Conservation (phyloP, 1,284 basidiomycete species). For the Pseudozyma sp. region DNA sequence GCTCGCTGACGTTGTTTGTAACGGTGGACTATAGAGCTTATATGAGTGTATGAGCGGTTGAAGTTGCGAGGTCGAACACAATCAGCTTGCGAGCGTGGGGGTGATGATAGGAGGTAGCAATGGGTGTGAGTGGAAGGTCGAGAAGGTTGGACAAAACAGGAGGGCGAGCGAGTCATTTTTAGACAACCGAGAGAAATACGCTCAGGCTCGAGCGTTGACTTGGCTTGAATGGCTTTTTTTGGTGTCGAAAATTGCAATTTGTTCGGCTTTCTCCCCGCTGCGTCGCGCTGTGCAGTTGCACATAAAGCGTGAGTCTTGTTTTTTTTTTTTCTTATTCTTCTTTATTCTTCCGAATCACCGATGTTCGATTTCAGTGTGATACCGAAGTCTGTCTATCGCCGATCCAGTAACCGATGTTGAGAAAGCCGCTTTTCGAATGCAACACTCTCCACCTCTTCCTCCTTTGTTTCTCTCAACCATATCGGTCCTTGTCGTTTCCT, state of each 20-base stretch:
- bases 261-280: not conserved
- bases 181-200: constrained; percentile 11
- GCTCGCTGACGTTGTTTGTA: not conserved
- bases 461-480: not conserved
- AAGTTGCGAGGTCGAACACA: too few relatives aligned
- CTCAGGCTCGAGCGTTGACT: constrained; percentile 1
- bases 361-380: constrained; percentile 1
- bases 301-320: not conserved
- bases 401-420: constrained; percentile 16
- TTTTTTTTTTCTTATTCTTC: constrained; percentile 1
- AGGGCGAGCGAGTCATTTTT: constrained; percentile 21
- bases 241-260: not conserved
- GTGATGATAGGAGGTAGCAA: not conserved
- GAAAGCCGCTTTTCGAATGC: constrained; percentile 5
- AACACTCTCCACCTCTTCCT: constrained; percentile 11
- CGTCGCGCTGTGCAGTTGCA: constrained; percentile 2
- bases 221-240: not conserved
- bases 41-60: too few relatives aligned
- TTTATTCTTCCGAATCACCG: constrained; percentile 30
- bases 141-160: not conserved
- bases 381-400: constrained; percentile 7
- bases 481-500: not conserved
- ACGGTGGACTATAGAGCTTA: constrained; percentile 2
- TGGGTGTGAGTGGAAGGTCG: not conserved
- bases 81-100: constrained; percentile 4